Evolutionary conservation across 345 rosid species (phyloP), one percentile per base, ranked within the genome.

Genomic region (Theobroma cacao): DNA sequence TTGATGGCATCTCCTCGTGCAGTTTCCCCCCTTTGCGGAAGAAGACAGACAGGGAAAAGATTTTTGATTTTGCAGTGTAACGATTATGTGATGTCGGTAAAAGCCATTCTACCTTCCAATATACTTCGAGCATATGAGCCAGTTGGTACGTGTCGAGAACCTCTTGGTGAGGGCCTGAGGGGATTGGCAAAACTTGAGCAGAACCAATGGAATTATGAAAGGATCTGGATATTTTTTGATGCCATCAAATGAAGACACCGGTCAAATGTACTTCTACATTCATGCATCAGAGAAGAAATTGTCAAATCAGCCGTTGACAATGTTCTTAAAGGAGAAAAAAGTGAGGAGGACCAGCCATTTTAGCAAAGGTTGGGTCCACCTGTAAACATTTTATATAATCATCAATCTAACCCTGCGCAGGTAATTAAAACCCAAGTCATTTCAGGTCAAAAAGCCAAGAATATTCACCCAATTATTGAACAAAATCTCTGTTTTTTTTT

Each of bases 391-490:
- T 24, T 60, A 34, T 34, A 41, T 41, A 41, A 67, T 67, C 31
- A 41, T 38, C 72, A 9, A 1, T 65, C 1, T 2, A 36, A 36
- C 48, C 22, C 14, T 20, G 18, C 20, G 14, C 17, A 12, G 18
- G 65, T 28, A 30, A 61, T 58, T 58, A 12, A 11, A 58, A 7
- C 45, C 22, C 10, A 15, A 52, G 33, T 53, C 33, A 31, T n/a
- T 55, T 72, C 48, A 50, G 47, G 64, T 55, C 61, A 53, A 72
- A 48, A 72, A 72, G 43, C 28, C n/a, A 34, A 53, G 76, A 72
- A n/a, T 31, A 38, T 70, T 48, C 41, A 70, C 24, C 74, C 72
- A 47, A 70, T 70, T 48, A 70, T 70, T 70, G 41, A 63, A 63
- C 56, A 47, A 68, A 68, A 68, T 68, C 55, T 45, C 72, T 68